phyloP scores from a whole-genome alignment of 441 rosid genomes.

The Pelargonium myrrhifolium region DNA sequence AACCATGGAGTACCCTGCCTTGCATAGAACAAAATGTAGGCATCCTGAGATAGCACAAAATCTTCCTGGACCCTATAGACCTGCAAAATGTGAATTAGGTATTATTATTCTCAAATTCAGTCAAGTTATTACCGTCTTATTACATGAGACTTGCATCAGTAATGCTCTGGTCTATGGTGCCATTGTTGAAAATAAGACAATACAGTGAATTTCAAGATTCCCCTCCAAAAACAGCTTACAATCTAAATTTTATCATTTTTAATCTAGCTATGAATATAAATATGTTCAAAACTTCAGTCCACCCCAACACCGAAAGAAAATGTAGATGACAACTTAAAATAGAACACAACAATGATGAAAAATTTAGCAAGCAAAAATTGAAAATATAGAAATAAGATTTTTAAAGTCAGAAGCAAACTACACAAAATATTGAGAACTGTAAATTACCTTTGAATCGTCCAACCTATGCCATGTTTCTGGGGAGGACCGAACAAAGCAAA shows the following conservation, averaged over 20 bases:
- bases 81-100: conserved; percentile 31
- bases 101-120: background rate
- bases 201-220: background rate
- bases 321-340: too few relatives aligned
- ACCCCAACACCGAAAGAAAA: too few relatives aligned
- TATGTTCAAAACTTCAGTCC: too few relatives aligned
- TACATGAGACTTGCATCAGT: too few relatives aligned
- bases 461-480: conserved; percentile 61
- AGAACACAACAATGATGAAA: too few relatives aligned
- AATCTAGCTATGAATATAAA: too few relatives aligned
- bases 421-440: background rate
- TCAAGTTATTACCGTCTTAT: background rate
- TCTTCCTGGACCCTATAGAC: conserved; percentile 43
- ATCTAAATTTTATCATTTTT: background rate
- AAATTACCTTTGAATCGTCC: conserved; percentile 55
- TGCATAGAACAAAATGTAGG: conserved; percentile 75
- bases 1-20: conserved; percentile 68
- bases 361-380: too few relatives aligned
- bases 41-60: conserved; percentile 49
- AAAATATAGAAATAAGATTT: too few relatives aligned
- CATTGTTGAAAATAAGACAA: background rate
- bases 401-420: background rate
- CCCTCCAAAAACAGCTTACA: background rate
- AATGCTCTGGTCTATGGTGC: background rate
- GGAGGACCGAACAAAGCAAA: conserved; percentile 54